Percentiles rank a stretch among this genome's conserved stretches.
Conservation (phyloP, 768 basidiomycete genomes). For the Mycena alexandri region DNA sequence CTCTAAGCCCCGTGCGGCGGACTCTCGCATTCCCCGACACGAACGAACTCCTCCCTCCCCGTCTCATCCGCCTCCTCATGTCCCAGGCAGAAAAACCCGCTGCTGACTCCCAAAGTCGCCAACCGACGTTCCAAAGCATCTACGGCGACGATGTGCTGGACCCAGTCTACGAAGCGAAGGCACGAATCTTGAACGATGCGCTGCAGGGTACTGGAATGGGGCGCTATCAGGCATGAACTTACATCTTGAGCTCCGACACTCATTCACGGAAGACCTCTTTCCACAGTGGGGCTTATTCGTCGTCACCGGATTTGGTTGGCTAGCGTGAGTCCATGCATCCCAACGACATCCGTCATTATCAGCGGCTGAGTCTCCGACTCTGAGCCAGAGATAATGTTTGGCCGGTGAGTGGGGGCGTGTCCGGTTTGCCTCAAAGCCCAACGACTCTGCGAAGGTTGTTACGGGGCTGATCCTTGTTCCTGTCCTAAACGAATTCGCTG, state of each 20-base stretch:
- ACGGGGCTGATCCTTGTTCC: constrained; percentile 62
- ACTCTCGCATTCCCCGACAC: too few relatives aligned
- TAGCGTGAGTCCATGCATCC: constrained; percentile 47
- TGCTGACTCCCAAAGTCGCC: too few relatives aligned
- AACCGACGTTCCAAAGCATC: too few relatives aligned
- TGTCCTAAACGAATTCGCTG: constrained; percentile 60
- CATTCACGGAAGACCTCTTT: too few relatives aligned
- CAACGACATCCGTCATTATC: not conserved
- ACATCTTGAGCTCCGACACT: too few relatives aligned
- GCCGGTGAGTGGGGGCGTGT: constrained; percentile 1
- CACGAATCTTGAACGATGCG: constrained; percentile 58
- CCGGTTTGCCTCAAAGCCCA: not conserved
- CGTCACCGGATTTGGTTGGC: constrained; percentile 58
- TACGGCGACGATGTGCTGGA: constrained; percentile 41
- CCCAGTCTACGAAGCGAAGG: constrained; percentile 64
- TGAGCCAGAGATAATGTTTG: constrained; percentile 16
- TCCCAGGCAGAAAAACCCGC: too few relatives aligned
- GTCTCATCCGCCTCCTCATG: too few relatives aligned
- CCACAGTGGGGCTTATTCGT: constrained; percentile 53
- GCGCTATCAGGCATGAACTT: constrained; percentile 46
- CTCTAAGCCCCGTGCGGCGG: too few relatives aligned
- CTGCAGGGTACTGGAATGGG: constrained; percentile 71
- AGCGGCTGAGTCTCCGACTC: not conserved
- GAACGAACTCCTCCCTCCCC: too few relatives aligned
- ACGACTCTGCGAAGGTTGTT: constrained; percentile 46